phyloP scores from a whole-genome alignment of 805 yeast genomes.

The Cyberlindnera mrakii region DNA sequence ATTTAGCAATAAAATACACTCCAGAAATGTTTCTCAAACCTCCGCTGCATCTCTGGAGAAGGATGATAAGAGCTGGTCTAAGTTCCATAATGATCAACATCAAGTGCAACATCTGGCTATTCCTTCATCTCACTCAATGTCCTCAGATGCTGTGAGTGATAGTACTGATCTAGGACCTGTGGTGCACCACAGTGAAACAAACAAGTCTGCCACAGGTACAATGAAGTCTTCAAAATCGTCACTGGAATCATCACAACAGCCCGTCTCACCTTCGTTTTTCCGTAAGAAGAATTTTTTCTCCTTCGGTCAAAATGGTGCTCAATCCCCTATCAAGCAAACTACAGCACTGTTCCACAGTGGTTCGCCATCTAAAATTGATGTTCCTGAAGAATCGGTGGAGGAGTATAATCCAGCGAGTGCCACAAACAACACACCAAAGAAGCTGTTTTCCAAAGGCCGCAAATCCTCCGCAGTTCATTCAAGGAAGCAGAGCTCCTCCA shows the following conservation, averaged over 20 bases:
- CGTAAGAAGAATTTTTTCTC: slow-evolving; percentile 28
- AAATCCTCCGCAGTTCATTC: slow-evolving; percentile 10
- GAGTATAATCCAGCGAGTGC: slow-evolving; percentile 10
- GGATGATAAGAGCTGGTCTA: slow-evolving; percentile 16
- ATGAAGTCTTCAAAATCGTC: slow-evolving; percentile 15
- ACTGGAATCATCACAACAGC: slow-evolving; percentile 9
- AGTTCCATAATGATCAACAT: slow-evolving; percentile 6
- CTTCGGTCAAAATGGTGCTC: slow-evolving; percentile 24
- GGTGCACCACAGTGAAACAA: slow-evolving; percentile 16
- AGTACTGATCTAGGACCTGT: slow-evolving; percentile 7
- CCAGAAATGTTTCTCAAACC: slow-evolving; percentile 11
- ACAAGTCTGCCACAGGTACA: slow-evolving; percentile 14
- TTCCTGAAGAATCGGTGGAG: slow-evolving; percentile 15
- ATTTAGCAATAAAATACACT: slow-evolving; percentile 4
- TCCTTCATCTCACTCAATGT: slow-evolving; percentile 11
- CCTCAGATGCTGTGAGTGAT: slow-evolving; percentile 10
- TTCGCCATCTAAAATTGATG: slow-evolving; percentile 12
- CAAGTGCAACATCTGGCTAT: not conserved
- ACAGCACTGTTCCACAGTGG: slow-evolving; percentile 2
- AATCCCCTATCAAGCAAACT: slow-evolving; percentile 16
- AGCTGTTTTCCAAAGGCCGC: slow-evolving; percentile 17
- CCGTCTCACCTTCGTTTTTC: slow-evolving; percentile 33
- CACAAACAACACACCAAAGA: slow-evolving; percentile 8
- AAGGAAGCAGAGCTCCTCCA: slow-evolving; percentile 19
- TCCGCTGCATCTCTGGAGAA: slow-evolving; percentile 11